A percentile compares a stretch with the other conserved stretches of the same genome.
Conservation (phyloP, 345 rosid genomes). For the Syzygium jambos region DNA sequence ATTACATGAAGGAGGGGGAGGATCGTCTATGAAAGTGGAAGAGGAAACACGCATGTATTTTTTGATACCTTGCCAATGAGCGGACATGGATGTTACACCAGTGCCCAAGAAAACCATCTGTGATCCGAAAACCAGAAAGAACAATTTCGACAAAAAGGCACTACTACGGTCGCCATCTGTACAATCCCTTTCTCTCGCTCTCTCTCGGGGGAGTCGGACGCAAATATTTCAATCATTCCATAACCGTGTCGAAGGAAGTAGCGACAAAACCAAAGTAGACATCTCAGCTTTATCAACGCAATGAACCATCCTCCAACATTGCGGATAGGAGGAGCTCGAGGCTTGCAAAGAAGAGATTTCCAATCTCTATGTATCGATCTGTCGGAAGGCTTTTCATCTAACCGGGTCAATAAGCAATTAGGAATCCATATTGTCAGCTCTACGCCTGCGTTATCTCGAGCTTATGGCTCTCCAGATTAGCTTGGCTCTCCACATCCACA, state of each 20-base stretch:
- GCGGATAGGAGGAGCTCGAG: neutral
- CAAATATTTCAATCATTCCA: neutral
- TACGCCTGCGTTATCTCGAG: slow-evolving; percentile 24
- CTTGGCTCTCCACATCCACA: slow-evolving; percentile 20
- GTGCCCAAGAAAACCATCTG: neutral
- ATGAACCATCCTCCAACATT: neutral
- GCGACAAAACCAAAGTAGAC: neutral
- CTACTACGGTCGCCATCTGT: neutral
- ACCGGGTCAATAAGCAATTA: neutral
- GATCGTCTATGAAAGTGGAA: neutral
- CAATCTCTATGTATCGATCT: neutral
- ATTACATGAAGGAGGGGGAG: neutral
- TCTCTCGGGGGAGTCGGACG: neutral
- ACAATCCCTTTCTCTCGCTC: neutral
- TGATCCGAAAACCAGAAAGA: neutral
- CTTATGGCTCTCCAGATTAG: slow-evolving; percentile 8
- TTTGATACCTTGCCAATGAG: neutral
- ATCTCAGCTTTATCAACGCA: neutral
- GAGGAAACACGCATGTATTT: neutral
- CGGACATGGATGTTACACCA: neutral
- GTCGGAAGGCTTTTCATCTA: neutral
- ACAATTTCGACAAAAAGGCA: neutral
- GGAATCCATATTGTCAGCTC: slow-evolving; percentile 9
- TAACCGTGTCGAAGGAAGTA: neutral
- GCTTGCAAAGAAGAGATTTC: neutral